Evolutionary conservation across 1,139 yeast species (phyloP).

Genomic region (Arxiozyma slooffiae): DNA sequence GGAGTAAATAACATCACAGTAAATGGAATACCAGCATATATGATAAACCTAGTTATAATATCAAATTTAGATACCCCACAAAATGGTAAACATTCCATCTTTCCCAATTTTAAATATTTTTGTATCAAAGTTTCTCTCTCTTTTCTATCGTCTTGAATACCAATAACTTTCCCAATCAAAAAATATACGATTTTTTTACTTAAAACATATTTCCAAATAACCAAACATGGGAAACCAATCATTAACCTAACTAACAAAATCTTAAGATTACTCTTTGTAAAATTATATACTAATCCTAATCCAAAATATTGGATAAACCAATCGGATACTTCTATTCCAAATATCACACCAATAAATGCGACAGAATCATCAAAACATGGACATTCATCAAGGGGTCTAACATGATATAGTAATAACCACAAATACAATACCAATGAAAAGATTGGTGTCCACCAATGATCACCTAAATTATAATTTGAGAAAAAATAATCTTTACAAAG

Average conservation of each 20-base stretch:
- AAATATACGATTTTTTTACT: conserved; percentile 18
- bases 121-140: conserved; percentile 7
- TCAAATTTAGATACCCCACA: conserved; percentile 23
- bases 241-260: conserved; percentile 13
- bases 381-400: conserved; percentile 84
- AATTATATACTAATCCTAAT: conserved; percentile 7
- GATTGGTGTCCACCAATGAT: conserved; percentile 33
- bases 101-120: conserved; percentile 9
- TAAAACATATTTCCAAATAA: conserved; percentile 26
- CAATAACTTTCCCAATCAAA: conserved; percentile 12
- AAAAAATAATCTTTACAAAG: conserved; percentile 11
- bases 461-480: conserved; percentile 15
- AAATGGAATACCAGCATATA: conserved; percentile 28
- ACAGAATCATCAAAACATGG: conserved; percentile 96
- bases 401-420: conserved; percentile 54
- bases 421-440: conserved; percentile 37
- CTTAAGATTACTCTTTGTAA: not conserved
- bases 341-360: conserved; percentile 81
- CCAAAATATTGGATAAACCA: conserved; percentile 17
- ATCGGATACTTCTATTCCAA: conserved; percentile 42
- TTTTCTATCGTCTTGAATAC: conserved; percentile 21
- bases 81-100: conserved; percentile 20
- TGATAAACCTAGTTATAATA: conserved; percentile 23
- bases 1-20: conserved; percentile 25
- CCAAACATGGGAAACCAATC: conserved; percentile 21